Percentiles rank a stretch among this genome's conserved stretches.
Conservation (phyloP, 2,329 filamentous ascomycete species). For the Cercospora brassicicola region DNA sequence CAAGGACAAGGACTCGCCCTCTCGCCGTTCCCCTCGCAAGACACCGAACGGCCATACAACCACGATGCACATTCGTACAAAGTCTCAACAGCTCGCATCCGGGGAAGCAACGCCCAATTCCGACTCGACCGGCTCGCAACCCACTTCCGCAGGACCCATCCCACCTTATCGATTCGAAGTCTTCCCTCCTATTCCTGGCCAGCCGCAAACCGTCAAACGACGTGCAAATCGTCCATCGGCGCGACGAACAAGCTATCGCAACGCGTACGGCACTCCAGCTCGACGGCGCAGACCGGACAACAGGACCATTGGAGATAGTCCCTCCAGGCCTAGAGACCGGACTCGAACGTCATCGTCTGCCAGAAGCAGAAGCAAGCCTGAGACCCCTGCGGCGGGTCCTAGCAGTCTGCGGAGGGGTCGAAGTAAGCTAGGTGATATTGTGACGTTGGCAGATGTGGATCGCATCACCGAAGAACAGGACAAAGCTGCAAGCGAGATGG, state of each 20-base stretch:
- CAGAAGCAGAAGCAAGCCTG: slow-evolving; percentile 5
- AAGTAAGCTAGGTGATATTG: slow-evolving; percentile 47
- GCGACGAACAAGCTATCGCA: slow-evolving; percentile 30
- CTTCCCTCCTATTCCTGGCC: slow-evolving; percentile 66
- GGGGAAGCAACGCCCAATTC: slow-evolving; percentile 29
- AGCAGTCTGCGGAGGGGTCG: slow-evolving; percentile 40
- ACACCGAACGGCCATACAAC: slow-evolving; percentile 32
- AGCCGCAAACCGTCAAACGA: slow-evolving; percentile 37
- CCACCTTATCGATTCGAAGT: slow-evolving; percentile 74
- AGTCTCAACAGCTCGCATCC: slow-evolving; percentile 20
- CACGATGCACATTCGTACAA: slow-evolving; percentile 15
- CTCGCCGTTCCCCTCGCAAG: slow-evolving; percentile 37
- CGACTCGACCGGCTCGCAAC: slow-evolving; percentile 30
- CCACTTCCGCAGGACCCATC: slow-evolving; percentile 50
- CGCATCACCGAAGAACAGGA: slow-evolving; percentile 28
- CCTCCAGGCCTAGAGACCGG: slow-evolving; percentile 10
- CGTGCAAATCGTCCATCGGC: slow-evolving; percentile 36
- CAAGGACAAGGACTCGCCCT: slow-evolving; percentile 29
- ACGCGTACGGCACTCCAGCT: slow-evolving; percentile 30
- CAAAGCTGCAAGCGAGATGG: slow-evolving; percentile 29
- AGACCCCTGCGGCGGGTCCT: slow-evolving; percentile 17
- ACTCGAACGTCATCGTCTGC: neutral
- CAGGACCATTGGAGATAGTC: slow-evolving; percentile 15
- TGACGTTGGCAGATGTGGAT: slow-evolving; percentile 23
- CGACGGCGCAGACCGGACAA: slow-evolving; percentile 22